Percentiles rank a stretch among this genome's conserved stretches.
Evolutionary conservation across 257 asterid genomes (phyloP).

Genomic region (Nicotiana undulata): DNA sequence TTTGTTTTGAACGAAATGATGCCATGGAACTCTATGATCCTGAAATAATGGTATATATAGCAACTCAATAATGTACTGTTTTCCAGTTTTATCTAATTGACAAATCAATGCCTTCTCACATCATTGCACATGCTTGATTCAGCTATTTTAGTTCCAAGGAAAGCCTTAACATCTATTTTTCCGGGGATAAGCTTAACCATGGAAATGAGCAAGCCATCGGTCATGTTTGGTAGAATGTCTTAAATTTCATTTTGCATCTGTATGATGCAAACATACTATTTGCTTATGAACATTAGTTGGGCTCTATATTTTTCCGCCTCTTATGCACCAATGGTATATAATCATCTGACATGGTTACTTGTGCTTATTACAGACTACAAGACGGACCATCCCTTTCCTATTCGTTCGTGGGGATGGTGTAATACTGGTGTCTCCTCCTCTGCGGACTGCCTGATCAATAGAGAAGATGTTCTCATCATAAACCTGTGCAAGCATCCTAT

Average conservation of each 20-base stretch:
- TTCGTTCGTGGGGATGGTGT: slow-evolving; percentile 97
- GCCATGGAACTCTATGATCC: neutral
- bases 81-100: neutral
- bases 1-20: neutral
- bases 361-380: slow-evolving; percentile 47
- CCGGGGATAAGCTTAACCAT: neutral
- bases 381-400: slow-evolving; percentile 67
- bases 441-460: slow-evolving; percentile 62
- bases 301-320: neutral
- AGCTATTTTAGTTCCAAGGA: neutral
- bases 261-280: neutral
- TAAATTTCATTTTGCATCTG: neutral
- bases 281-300: too few species aligned
- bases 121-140: neutral
- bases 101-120: neutral
- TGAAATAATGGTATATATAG: neutral
- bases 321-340: neutral
- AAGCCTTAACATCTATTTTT: neutral
- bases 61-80: neutral
- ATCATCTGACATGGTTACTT: neutral
- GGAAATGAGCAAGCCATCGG: neutral
- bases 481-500: neutral
- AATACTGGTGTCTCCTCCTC: slow-evolving; percentile 86
- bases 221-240: neutral
- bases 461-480: neutral